phyloP scores from a whole-genome alignment of 1,139 yeast genomes.

The Yamadazyma triangularis region DNA sequence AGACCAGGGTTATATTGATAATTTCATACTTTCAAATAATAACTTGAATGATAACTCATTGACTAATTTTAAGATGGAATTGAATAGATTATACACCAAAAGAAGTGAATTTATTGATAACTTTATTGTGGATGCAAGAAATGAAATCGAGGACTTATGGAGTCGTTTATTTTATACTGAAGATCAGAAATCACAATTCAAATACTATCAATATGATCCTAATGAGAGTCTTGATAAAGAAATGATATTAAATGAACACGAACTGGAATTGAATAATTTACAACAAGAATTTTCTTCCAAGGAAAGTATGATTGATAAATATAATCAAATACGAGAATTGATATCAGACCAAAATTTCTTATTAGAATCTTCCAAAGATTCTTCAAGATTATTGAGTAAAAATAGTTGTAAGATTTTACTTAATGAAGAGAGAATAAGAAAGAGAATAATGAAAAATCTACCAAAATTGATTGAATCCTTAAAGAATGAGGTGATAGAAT shows the following conservation, averaged over 20 bases:
- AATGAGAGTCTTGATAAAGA: slow-evolving; percentile 47
- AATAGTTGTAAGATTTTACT: slow-evolving; percentile 76
- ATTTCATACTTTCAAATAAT: slow-evolving; percentile 34
- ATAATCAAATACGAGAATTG: slow-evolving; percentile 52
- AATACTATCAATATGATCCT: slow-evolving; percentile 28
- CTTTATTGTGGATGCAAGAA: slow-evolving; percentile 60
- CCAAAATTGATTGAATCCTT: slow-evolving; percentile 60
- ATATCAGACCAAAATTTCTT: slow-evolving; percentile 59
- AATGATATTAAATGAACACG: slow-evolving; percentile 54
- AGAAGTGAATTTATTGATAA: slow-evolving; percentile 63
- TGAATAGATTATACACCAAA: slow-evolving; percentile 52
- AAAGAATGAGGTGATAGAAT: slow-evolving; percentile 41
- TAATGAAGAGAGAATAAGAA: slow-evolving; percentile 75
- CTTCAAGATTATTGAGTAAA: slow-evolving; percentile 70
- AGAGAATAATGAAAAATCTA: slow-evolving; percentile 57
- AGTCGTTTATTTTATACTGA: slow-evolving; percentile 53
- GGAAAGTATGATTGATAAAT: slow-evolving; percentile 50
- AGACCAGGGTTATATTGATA: slow-evolving; percentile 26
- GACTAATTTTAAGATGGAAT: slow-evolving; percentile 46
- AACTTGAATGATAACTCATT: slow-evolving; percentile 34
- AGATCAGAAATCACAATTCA: slow-evolving; percentile 34
- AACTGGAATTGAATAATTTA: slow-evolving; percentile 52
- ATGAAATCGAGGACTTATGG: slow-evolving; percentile 61
- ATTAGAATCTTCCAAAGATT: slow-evolving; percentile 69
- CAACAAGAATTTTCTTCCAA: slow-evolving; percentile 47